Conservation (phyloP, 2,329 filamentous ascomycete genomes). For the Claviceps paspali region DNA sequence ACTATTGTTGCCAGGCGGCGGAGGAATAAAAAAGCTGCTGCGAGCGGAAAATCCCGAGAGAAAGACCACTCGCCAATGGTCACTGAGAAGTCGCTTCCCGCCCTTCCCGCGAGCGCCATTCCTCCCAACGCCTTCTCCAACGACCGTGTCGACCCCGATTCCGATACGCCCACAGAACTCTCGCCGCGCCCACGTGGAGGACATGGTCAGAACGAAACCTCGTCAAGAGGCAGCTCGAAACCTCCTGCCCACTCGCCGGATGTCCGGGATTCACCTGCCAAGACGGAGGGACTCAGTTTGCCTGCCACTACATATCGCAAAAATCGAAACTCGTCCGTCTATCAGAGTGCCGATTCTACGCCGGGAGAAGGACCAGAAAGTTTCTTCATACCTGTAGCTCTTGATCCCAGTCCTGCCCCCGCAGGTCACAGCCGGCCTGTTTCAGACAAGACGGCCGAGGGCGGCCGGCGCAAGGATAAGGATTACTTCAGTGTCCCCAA, state of each 20-base stretch:
- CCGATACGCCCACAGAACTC: slow-evolving; percentile 53
- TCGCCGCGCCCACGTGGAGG: slow-evolving; percentile 44
- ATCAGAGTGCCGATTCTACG: slow-evolving; percentile 31
- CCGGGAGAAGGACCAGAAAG: slow-evolving; percentile 45
- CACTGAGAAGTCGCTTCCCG: slow-evolving; percentile 83
- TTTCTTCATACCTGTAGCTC: slow-evolving; percentile 61
- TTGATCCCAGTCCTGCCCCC: slow-evolving; percentile 51
- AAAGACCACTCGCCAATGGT: slow-evolving; percentile 52
- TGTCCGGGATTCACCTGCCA: slow-evolving; percentile 24
- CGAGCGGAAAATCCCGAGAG: slow-evolving; percentile 41
- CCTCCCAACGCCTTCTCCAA: slow-evolving; percentile 47
- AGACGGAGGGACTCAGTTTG: slow-evolving; percentile 47
- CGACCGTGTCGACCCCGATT: slow-evolving; percentile 43
- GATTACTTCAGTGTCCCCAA: slow-evolving; percentile 44
- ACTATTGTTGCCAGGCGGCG: slow-evolving; percentile 83
- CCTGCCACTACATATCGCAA: slow-evolving; percentile 65
- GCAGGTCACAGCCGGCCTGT: slow-evolving; percentile 38
- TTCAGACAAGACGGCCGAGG: slow-evolving; percentile 30
- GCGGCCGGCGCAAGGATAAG: slow-evolving; percentile 33
- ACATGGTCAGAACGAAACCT: slow-evolving; percentile 36
- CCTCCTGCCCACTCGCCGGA: slow-evolving; percentile 42
- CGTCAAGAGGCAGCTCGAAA: slow-evolving; percentile 38
- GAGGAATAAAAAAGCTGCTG: slow-evolving; percentile 65
- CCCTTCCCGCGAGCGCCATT: slow-evolving; percentile 64
- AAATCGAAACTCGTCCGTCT: slow-evolving; percentile 57